Conservation (phyloP, 225 moss, liverwort and hornwort species). For the Polytrichum formosum region DNA sequence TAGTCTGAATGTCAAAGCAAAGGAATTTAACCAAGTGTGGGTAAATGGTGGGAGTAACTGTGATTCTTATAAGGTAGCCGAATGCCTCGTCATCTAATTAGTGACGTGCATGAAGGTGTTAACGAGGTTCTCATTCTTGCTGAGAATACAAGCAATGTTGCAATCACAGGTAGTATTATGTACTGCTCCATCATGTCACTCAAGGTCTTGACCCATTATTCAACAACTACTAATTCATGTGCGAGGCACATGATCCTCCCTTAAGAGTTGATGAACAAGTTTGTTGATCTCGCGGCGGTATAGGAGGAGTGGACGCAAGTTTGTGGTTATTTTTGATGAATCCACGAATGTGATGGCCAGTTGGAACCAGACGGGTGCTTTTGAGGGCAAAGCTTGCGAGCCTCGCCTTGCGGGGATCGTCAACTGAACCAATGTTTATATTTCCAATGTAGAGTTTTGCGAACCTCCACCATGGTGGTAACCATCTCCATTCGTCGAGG, state of each 20-base stretch:
- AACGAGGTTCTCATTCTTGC: not conserved
- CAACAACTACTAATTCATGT: not conserved
- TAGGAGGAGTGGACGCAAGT: constrained; percentile 10
- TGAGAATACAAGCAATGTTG: constrained; percentile 6
- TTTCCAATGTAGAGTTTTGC: constrained; percentile 1
- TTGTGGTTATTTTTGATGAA: constrained; percentile 10
- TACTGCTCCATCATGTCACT: too few species aligned
- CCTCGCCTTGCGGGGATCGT: constrained; percentile 5
- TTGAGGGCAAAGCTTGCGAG: constrained; percentile 10
- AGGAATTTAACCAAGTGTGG: not conserved
- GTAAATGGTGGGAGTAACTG: too few species aligned
- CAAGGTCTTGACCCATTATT: not conserved
- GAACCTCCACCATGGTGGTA: constrained; percentile 14
- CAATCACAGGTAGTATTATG: constrained; percentile 5
- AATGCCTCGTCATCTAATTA: too few species aligned
- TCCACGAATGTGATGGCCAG: constrained; percentile 10
- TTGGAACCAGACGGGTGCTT: constrained; percentile 17
- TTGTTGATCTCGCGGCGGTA: not conserved
- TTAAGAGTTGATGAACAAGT: not conserved
- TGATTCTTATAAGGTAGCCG: too few species aligned
- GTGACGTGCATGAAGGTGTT: too few species aligned
- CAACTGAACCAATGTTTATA: constrained; percentile 9
- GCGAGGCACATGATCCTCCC: not conserved
- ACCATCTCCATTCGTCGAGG: not conserved
- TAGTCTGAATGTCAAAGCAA: too few species aligned